Evolutionary conservation across 805 yeast genomes (phyloP).

Genomic region (Wickerhamia fluorescens): DNA sequence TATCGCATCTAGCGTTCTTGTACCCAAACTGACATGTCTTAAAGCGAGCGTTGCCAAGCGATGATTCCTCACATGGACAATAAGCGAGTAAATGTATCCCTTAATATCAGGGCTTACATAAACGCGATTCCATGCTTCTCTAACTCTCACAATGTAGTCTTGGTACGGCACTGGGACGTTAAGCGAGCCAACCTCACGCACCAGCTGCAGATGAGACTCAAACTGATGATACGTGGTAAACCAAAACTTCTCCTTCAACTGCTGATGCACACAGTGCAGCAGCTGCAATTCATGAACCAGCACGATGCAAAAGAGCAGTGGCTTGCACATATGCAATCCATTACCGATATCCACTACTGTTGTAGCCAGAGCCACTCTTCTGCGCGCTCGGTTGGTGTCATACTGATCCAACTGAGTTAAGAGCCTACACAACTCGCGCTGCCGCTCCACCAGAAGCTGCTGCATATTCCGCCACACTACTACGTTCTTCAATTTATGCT

Average conservation of each 20-base stretch:
- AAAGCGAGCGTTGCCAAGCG: slow-evolving; percentile 34
- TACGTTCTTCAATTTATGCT: slow-evolving; percentile 3
- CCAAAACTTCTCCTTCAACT: slow-evolving; percentile 10
- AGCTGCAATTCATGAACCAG: slow-evolving; percentile 4
- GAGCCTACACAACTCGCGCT: slow-evolving; percentile 6
- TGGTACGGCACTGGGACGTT: slow-evolving; percentile 1
- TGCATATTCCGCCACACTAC: slow-evolving; percentile 4
- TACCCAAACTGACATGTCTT: slow-evolving; percentile 25
- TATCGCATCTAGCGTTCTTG: slow-evolving; percentile 24
- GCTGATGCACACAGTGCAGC: slow-evolving; percentile 5
- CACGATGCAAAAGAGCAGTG: slow-evolving; percentile 6
- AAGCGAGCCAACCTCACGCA: too few relatives aligned
- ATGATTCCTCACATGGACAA: slow-evolving; percentile 31
- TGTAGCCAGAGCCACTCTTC: not conserved
- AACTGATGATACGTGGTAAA: slow-evolving; percentile 7
- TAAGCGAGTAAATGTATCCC: slow-evolving; percentile 29
- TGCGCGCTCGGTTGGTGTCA: slow-evolving; percentile 5
- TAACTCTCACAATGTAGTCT: not conserved
- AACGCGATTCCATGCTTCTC: slow-evolving; percentile 8
- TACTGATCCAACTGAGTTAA: slow-evolving; percentile 5
- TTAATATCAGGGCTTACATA: slow-evolving; percentile 29
- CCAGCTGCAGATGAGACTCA: slow-evolving; percentile 1
- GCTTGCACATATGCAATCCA: slow-evolving; percentile 2
- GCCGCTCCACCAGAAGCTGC: slow-evolving; percentile 2
- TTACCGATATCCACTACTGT: too few relatives aligned